Evolutionary conservation across 2,329 filamentous ascomycete genomes (phyloP).

Genomic region (Pezicula neosporulosa): DNA sequence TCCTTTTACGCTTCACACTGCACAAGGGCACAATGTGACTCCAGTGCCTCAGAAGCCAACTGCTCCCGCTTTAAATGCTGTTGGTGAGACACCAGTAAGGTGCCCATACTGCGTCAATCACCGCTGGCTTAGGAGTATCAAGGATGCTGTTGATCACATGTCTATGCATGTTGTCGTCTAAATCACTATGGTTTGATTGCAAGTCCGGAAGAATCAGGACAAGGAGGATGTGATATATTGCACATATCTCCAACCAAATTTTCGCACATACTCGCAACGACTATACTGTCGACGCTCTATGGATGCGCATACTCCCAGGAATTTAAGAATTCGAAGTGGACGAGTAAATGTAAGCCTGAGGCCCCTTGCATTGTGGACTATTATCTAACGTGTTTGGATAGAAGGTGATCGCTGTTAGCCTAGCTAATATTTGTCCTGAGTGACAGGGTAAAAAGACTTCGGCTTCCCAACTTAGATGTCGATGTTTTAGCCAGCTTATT

Average conservation of each 20-base stretch:
- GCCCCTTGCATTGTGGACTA: too few species aligned
- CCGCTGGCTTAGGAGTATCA: constrained; percentile 27
- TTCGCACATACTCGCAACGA: not conserved
- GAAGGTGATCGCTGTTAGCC: too few species aligned
- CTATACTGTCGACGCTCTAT: too few species aligned
- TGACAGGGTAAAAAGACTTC: too few species aligned
- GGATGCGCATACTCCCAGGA: too few species aligned
- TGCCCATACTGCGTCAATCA: constrained; percentile 30
- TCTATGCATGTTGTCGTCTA: constrained; percentile 30
- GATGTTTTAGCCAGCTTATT: too few species aligned
- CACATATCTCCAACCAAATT: not conserved
- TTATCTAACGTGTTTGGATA: too few species aligned
- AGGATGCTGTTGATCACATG: constrained; percentile 31
- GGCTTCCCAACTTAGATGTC: too few species aligned
- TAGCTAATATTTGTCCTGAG: too few species aligned
- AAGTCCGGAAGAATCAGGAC: not conserved
- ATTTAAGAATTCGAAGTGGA: too few species aligned
- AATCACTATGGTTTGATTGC: not conserved
- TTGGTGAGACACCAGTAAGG: constrained; percentile 23
- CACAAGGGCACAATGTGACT: constrained; percentile 19
- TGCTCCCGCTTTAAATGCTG: constrained; percentile 17
- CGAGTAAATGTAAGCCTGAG: too few species aligned
- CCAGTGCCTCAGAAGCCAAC: constrained; percentile 18
- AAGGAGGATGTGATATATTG: too few species aligned
- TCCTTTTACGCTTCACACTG: constrained; percentile 23